phyloP scores from a whole-genome alignment of 257 asterid species.

The Solanum boliviense region DNA sequence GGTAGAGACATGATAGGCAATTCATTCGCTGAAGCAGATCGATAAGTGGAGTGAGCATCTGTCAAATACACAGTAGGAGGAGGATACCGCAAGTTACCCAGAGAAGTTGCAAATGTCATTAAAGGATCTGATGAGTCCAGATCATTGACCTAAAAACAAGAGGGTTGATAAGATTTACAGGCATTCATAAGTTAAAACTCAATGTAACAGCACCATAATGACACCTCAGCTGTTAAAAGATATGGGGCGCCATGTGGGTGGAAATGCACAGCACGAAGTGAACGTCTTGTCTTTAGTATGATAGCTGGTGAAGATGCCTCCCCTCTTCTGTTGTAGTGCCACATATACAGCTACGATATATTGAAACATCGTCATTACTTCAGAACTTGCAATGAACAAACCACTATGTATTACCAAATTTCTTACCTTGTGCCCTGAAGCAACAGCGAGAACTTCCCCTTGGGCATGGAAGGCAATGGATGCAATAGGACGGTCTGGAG shows the following conservation, averaged over 20 bases:
- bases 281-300: conserved; percentile 84
- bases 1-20: conserved; percentile 72
- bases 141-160: conserved; percentile 44
- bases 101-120: conserved; percentile 81
- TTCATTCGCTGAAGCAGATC: conserved; percentile 58
- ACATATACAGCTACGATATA: conserved; percentile 66
- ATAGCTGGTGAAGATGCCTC: conserved; percentile 79
- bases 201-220: conserved; percentile 9
- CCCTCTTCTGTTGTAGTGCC: conserved; percentile 81
- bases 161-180: background rate
- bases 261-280: conserved; percentile 97
- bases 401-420: background rate
- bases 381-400: background rate
- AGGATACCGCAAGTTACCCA: conserved; percentile 80
- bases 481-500: conserved; percentile 92
- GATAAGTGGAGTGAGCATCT: conserved; percentile 54
- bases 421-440: conserved; percentile 96
- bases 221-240: conserved; percentile 97
- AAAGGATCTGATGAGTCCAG: conserved; percentile 88
- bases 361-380: conserved; percentile 16
- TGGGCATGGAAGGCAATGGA: conserved; percentile 96
- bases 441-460: conserved; percentile 94
- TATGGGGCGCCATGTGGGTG: conserved; percentile 95
- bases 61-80: conserved; percentile 89
- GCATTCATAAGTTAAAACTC: background rate